phyloP scores from a whole-genome alignment of 2,329 filamentous ascomycete species.

The Metarhizium humberi region DNA sequence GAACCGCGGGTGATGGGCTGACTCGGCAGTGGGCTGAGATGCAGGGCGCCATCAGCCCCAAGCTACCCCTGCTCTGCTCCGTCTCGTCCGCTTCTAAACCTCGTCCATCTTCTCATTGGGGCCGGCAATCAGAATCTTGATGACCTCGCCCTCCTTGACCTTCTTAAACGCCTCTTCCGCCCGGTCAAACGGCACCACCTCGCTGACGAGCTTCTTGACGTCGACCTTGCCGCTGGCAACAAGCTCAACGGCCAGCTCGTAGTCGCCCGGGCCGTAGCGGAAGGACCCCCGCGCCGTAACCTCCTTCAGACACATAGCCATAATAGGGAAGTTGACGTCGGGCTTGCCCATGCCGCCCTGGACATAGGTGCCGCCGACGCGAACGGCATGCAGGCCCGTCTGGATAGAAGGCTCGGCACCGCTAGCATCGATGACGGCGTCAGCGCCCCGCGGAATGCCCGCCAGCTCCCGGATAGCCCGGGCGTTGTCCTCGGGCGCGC shows the following conservation, averaged over 20 bases:
- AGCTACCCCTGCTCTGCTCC: too few relatives aligned
- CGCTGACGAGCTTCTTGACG: slow-evolving; percentile 74
- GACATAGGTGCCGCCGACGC: slow-evolving; percentile 66
- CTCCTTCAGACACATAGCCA: slow-evolving; percentile 84
- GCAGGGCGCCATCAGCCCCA: too few relatives aligned
- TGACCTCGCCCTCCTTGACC: slow-evolving; percentile 73
- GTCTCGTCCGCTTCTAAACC: not conserved
- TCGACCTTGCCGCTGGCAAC: slow-evolving; percentile 64
- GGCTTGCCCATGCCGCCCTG: slow-evolving; percentile 85
- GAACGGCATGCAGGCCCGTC: slow-evolving; percentile 60
- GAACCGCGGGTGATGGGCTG: not conserved
- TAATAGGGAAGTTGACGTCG: slow-evolving; percentile 86
- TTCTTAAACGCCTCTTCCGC: slow-evolving; percentile 82
- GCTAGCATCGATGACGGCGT: slow-evolving; percentile 72
- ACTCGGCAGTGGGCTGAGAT: not conserved
- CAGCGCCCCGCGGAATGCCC: slow-evolving; percentile 57
- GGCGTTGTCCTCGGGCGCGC: slow-evolving; percentile 64
- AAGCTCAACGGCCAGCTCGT: slow-evolving; percentile 71
- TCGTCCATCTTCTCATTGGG: slow-evolving; percentile 43
- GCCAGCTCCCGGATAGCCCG: slow-evolving; percentile 53
- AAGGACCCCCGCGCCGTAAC: slow-evolving; percentile 81
- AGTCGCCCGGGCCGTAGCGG: slow-evolving; percentile 82
- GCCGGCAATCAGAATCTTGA: slow-evolving; percentile 59
- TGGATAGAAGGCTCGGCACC: slow-evolving; percentile 74
- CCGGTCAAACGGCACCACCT: slow-evolving; percentile 66